Conservation (phyloP, 768 basidiomycete genomes). For the Mycena rebaudengoi region DNA sequence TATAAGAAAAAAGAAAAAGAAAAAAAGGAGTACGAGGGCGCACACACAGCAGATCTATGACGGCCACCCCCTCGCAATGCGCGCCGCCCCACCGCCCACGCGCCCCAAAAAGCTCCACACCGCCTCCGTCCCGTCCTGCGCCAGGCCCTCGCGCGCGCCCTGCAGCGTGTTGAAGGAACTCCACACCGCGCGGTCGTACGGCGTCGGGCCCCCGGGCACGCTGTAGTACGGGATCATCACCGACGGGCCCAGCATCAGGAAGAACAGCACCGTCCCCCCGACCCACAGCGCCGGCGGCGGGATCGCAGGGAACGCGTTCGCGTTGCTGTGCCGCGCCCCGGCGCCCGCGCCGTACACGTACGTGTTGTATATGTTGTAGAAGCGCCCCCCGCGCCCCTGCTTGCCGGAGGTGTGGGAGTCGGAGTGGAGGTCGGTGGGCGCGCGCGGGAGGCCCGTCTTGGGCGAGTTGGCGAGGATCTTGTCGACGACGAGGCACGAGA, state of each 20-base stretch:
- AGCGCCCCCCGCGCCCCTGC: conserved; percentile 55
- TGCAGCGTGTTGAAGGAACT: conserved; percentile 79
- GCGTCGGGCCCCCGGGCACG: conserved; percentile 73
- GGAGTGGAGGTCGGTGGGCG: conserved; percentile 31
- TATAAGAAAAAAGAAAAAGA: too few species aligned
- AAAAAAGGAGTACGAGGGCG: not conserved
- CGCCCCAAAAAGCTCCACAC: conserved; percentile 78
- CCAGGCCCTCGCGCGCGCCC: conserved; percentile 75
- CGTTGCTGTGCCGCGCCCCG: conserved; percentile 42
- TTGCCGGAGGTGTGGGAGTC: conserved; percentile 9
- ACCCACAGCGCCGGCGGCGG: conserved; percentile 57
- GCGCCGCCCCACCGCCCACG: conserved; percentile 77
- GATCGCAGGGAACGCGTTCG: conserved; percentile 45
- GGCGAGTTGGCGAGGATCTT: conserved; percentile 63
- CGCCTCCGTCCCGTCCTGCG: conserved; percentile 62
- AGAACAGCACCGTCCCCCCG: conserved; percentile 68
- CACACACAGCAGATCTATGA: conserved; percentile 49
- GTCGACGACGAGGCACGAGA: conserved; percentile 81
- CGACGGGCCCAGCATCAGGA: conserved; percentile 69
- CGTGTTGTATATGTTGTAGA: conserved; percentile 91
- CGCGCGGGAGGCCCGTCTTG: conserved; percentile 24
- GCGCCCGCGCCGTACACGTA: conserved; percentile 55
- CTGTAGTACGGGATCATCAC: conserved; percentile 62
- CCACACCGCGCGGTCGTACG: conserved; percentile 84
- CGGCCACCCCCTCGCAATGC: conserved; percentile 82